Evolutionary conservation across 441 rosid genomes (phyloP).

Genomic region (Erodium trifolium): DNA sequence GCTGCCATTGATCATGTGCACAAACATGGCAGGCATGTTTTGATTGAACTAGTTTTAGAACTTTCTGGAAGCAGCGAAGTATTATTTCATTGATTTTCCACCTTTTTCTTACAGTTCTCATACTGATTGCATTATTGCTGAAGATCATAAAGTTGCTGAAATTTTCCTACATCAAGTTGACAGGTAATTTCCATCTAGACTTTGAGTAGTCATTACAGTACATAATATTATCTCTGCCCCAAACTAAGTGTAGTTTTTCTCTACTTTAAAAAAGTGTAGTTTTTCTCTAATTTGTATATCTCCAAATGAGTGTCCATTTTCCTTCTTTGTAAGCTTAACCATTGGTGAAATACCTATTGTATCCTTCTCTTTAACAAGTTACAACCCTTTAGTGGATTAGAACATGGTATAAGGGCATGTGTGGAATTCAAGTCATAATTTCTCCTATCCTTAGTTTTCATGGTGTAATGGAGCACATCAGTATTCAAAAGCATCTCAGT

Average conservation of each 20-base stretch:
- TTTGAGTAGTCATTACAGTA: not conserved
- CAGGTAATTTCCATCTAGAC: conserved; percentile 24
- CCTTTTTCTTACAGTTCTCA: conserved; percentile 31
- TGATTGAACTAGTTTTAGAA: not conserved
- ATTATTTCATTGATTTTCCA: not conserved
- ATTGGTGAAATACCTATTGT: not conserved
- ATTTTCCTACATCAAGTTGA: conserved; percentile 31
- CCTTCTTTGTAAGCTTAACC: not conserved
- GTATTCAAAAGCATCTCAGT: not conserved
- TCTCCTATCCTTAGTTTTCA: too few species aligned
- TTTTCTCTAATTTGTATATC: too few species aligned
- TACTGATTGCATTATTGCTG: conserved; percentile 38
- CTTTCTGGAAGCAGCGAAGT: not conserved
- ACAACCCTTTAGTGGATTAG: not conserved
- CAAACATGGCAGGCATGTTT: conserved; percentile 71
- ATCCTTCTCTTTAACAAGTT: not conserved
- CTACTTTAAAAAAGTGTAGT: not conserved
- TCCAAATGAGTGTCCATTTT: not conserved
- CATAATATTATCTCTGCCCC: not conserved
- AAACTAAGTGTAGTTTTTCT: not conserved
- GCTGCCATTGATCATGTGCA: conserved; percentile 83
- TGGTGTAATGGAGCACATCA: too few species aligned
- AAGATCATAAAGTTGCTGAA: conserved; percentile 30
- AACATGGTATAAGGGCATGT: not conserved
- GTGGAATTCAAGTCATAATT: not conserved